These are phyloP conservation scores for Boletus reticulatus DNA, from an alignment of 768 basidiomycete genomes.

Conservation along the genomic window DNA sequence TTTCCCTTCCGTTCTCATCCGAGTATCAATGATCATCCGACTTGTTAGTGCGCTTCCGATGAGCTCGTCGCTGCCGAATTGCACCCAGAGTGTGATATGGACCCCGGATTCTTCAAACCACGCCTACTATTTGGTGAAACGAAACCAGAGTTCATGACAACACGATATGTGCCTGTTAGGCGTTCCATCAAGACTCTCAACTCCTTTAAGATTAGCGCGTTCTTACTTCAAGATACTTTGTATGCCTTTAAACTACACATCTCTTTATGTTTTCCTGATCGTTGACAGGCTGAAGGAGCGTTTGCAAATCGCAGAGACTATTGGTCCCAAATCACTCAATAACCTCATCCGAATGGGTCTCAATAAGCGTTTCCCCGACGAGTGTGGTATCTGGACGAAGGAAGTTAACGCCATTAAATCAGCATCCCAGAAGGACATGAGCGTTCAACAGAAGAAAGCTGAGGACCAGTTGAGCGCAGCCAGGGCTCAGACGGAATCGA, in stretches of 20 bases:
- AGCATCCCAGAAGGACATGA: not conserved
- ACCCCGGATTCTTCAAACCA: conserved; percentile 26
- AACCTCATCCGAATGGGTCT: conserved; percentile 33
- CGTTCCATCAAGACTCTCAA: conserved; percentile 7
- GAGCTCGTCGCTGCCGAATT: conserved; percentile 13
- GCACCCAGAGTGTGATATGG: conserved; percentile 22
- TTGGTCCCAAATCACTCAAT: conserved; percentile 25
- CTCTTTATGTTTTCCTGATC: not conserved
- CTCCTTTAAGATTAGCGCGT: conserved; percentile 6
- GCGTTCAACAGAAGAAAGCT: conserved; percentile 11
- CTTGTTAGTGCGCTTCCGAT: conserved; percentile 17
- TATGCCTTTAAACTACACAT: not conserved
- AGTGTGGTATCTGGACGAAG: conserved; percentile 24
- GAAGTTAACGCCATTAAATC: conserved; percentile 10
- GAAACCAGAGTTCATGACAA: conserved; percentile 39
- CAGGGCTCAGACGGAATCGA: conserved; percentile 14
- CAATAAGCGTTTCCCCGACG: conserved; percentile 25
- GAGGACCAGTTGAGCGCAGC: conserved; percentile 9
- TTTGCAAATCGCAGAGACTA: conserved; percentile 23
- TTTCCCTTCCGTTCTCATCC: not conserved
- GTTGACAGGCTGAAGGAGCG: conserved; percentile 22
- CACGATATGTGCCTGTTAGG: conserved; percentile 23
- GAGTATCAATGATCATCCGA: not conserved
- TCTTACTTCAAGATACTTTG: conserved; percentile 25
- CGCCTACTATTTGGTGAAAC: conserved; percentile 41